A percentile compares a stretch with the other conserved stretches of the same genome.
phyloP scores from a whole-genome alignment of 257 asterid genomes.

The Mitragyna speciosa region DNA sequence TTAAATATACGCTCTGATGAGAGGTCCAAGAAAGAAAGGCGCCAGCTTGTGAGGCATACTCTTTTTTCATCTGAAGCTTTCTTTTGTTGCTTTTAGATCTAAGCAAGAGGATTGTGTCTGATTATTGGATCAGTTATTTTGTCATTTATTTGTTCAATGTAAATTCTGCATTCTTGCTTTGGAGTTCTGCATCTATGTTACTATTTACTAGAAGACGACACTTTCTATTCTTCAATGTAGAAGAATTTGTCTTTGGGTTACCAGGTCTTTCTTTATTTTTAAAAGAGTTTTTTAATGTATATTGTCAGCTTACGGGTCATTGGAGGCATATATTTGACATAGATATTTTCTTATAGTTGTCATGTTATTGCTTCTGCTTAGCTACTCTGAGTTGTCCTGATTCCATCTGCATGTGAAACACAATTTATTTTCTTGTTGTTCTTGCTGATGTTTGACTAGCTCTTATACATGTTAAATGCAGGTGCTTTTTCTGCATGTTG shows the following conservation, averaged over 20 bases:
- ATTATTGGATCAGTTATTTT: neutral
- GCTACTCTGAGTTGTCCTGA: neutral
- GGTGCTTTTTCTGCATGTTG: neutral
- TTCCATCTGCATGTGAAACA: neutral
- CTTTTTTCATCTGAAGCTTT: conserved; percentile 17
- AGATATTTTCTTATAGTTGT: neutral
- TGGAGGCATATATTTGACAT: neutral
- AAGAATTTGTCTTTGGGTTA: neutral
- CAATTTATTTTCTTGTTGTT: neutral
- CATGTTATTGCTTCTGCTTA: neutral
- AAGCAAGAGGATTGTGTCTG: neutral
- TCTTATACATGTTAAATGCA: neutral
- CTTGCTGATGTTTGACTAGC: neutral
- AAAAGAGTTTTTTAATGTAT: neutral
- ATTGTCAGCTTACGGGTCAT: neutral
- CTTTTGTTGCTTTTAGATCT: neutral
- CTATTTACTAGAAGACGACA: neutral
- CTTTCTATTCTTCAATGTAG: neutral
- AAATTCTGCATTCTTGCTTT: neutral
- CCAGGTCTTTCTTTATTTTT: neutral
- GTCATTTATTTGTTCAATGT: neutral
- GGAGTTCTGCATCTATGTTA: neutral
- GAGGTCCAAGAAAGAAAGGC: conserved; percentile 96
- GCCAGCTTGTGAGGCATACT: conserved; percentile 78
- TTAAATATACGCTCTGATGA: conserved; percentile 74